Conservation (phyloP, 768 basidiomycete genomes). For the Phanerochaete carnosa region DNA sequence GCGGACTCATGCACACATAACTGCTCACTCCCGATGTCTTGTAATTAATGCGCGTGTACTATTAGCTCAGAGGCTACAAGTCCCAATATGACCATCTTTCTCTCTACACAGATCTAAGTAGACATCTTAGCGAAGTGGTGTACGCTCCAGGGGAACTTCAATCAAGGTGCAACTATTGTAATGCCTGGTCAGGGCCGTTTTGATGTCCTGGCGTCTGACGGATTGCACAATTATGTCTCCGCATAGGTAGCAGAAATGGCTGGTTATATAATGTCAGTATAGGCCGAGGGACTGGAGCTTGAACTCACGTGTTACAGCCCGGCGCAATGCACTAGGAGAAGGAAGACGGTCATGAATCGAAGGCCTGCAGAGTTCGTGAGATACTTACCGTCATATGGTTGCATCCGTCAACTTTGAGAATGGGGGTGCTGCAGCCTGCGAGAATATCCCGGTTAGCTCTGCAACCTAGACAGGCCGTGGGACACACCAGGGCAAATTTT, state of each 20-base stretch:
- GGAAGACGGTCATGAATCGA: background rate
- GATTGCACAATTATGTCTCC: constrained; percentile 44
- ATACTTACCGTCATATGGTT: constrained; percentile 56
- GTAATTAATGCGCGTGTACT: background rate
- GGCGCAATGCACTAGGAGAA: constrained; percentile 47
- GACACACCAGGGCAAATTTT: constrained; percentile 31
- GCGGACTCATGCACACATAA: constrained; percentile 36
- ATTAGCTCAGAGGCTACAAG: background rate
- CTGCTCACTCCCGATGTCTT: background rate
- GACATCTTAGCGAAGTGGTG: background rate
- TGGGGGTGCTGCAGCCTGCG: constrained; percentile 44
- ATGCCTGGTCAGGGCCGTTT: constrained; percentile 28
- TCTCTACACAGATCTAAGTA: background rate
- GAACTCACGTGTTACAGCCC: constrained; percentile 46
- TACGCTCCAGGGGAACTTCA: constrained; percentile 17
- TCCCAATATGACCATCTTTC: background rate
- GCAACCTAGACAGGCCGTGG: background rate
- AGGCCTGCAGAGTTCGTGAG: background rate
- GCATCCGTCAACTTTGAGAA: constrained; percentile 50
- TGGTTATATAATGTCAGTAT: background rate
- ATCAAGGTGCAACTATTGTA: constrained; percentile 34
- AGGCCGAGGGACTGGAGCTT: background rate
- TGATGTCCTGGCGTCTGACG: constrained; percentile 30
- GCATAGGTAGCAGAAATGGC: constrained; percentile 54
- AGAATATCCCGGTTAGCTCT: background rate